Conservation (phyloP, 2,329 filamentous ascomycete genomes). For the Fusarium ambrosium region DNA sequence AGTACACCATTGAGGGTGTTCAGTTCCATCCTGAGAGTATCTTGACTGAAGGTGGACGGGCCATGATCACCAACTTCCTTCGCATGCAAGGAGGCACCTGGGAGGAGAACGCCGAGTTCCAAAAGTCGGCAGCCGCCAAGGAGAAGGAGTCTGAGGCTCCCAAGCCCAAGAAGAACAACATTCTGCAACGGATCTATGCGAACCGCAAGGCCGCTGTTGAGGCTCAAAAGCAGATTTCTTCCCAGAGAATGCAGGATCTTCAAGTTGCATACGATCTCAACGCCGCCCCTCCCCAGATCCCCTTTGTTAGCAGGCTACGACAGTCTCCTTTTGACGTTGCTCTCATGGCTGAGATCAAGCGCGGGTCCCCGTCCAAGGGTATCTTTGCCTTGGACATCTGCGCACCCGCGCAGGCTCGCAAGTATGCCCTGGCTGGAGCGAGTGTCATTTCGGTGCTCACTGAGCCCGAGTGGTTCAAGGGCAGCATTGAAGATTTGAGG, state of each 20-base stretch:
- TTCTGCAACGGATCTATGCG: conserved; percentile 90
- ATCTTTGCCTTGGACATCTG: conserved; percentile 90
- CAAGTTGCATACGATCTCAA: conserved; percentile 89
- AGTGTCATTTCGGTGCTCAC: conserved; percentile 99
- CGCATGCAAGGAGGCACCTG: conserved; percentile 91
- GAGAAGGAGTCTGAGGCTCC: conserved; percentile 44
- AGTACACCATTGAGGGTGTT: conserved; percentile 92
- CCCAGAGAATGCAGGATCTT: conserved; percentile 84
- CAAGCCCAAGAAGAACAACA: conserved; percentile 78
- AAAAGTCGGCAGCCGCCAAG: conserved; percentile 55
- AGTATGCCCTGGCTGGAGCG: conserved; percentile 92
- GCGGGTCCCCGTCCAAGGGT: conserved; percentile 95
- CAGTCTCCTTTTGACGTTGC: conserved; percentile 90
- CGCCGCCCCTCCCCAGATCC: conserved; percentile 85
- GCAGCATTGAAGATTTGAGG: conserved; percentile 92
- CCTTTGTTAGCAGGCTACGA: conserved; percentile 82
- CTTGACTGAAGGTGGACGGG: conserved; percentile 86
- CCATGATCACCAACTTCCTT: conserved; percentile 94
- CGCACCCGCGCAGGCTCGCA: conserved; percentile 89
- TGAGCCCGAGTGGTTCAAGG: conserved; percentile 99
- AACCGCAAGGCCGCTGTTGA: conserved; percentile 82
- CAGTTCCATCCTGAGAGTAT: conserved; percentile 99
- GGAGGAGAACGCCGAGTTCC: conserved; percentile 79
- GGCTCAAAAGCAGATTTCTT: conserved; percentile 86
- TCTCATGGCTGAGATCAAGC: conserved; percentile 97